Evolutionary conservation across 2,329 filamentous ascomycete genomes (phyloP).

Genomic region (Nemania diffusa): DNA sequence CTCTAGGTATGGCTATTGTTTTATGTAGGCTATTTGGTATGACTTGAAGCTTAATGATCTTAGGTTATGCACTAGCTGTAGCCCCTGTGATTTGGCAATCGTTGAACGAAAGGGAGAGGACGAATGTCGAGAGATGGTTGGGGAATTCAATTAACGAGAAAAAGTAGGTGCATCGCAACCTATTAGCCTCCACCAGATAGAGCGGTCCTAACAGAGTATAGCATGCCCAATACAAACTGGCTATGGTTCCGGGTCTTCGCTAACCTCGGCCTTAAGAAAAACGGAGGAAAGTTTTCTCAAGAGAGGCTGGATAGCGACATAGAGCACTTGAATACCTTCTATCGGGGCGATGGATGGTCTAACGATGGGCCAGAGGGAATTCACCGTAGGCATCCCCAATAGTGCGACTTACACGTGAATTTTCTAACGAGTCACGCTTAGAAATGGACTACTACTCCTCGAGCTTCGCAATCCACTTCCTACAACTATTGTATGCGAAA

Average conservation of each 20-base stretch:
- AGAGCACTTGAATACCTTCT: slow-evolving; percentile 81
- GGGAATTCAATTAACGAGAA: slow-evolving; percentile 81
- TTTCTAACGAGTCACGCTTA: slow-evolving; percentile 41
- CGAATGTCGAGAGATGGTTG: slow-evolving; percentile 76
- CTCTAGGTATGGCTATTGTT: slow-evolving; percentile 62
- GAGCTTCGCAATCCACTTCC: slow-evolving; percentile 82
- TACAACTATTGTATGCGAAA: slow-evolving; percentile 81
- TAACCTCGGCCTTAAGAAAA: slow-evolving; percentile 80
- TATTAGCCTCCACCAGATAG: not conserved
- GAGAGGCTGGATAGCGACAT: slow-evolving; percentile 78
- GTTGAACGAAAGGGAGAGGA: slow-evolving; percentile 69
- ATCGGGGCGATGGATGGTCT: slow-evolving; percentile 84
- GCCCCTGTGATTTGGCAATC: slow-evolving; percentile 74
- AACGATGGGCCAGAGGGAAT: slow-evolving; percentile 83
- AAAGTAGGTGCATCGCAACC: slow-evolving; percentile 58
- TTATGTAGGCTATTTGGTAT: slow-evolving; percentile 8
- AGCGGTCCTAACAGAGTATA: slow-evolving; percentile 50
- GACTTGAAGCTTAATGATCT: not conserved
- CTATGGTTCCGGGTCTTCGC: slow-evolving; percentile 88
- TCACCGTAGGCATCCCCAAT: slow-evolving; percentile 61
- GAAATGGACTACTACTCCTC: slow-evolving; percentile 89
- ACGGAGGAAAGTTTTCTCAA: slow-evolving; percentile 76
- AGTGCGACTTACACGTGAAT: not conserved
- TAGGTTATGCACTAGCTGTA: slow-evolving; percentile 76
- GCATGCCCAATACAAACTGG: slow-evolving; percentile 76